Percentiles rank a stretch among this genome's conserved stretches.
phyloP scores from a whole-genome alignment of 306 rosid species.

The Crataegus laevigata region DNA sequence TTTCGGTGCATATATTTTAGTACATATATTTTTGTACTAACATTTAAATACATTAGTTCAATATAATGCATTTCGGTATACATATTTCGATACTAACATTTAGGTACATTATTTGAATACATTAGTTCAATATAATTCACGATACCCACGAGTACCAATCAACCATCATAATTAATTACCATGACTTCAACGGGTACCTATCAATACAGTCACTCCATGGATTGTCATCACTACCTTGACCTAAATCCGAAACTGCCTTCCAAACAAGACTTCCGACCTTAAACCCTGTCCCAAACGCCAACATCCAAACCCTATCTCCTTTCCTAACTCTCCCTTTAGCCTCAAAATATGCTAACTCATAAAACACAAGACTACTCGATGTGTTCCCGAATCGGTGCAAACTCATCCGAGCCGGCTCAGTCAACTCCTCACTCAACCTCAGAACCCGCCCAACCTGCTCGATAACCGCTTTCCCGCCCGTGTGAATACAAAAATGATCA shows the following conservation, averaged over 20 bases:
- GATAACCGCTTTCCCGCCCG: constrained; percentile 19
- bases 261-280: constrained; percentile 22
- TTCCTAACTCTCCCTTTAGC: constrained; percentile 7
- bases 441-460: constrained; percentile 10
- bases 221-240: background rate
- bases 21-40: too few relatives aligned
- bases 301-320: constrained; percentile 19
- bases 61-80: too few relatives aligned
- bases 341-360: constrained; percentile 22
- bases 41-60: too few relatives aligned
- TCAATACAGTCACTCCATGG: constrained; percentile 17
- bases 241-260: constrained; percentile 7
- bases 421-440: background rate
- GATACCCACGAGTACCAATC: too few relatives aligned
- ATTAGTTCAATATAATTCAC: too few relatives aligned
- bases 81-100: too few relatives aligned
- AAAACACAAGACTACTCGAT: constrained; percentile 20
- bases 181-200: constrained; percentile 3
- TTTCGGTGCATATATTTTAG: too few relatives aligned
- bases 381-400: constrained; percentile 26
- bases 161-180: background rate
- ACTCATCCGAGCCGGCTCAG: constrained; percentile 23
- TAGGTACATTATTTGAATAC: too few relatives aligned
- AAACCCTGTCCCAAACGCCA: constrained; percentile 25
- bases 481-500: constrained; percentile 23